Evolutionary conservation across 2,329 filamentous ascomycete genomes (phyloP).

Genomic region (Colletotrichum falcatum): DNA sequence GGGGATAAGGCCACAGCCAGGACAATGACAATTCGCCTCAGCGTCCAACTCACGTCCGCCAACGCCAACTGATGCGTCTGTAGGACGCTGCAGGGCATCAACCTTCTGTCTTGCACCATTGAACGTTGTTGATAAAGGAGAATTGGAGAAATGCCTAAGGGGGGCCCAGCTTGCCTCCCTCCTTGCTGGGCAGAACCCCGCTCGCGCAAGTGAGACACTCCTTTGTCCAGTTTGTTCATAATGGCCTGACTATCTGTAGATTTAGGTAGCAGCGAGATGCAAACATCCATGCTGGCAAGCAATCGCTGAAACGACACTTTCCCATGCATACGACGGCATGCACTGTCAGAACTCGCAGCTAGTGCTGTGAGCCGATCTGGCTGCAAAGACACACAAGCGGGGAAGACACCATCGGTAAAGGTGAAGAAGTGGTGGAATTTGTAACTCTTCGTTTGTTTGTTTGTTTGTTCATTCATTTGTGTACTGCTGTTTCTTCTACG

Average conservation of each 20-base stretch:
- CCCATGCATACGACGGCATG: not conserved
- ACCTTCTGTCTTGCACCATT: not conserved
- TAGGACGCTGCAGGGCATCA: not conserved
- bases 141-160: slow-evolving; percentile 13
- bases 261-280: slow-evolving; percentile 29
- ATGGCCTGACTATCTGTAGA: slow-evolving; percentile 41
- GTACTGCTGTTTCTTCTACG: slow-evolving; percentile 3
- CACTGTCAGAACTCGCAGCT: not conserved
- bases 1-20: slow-evolving; percentile 23
- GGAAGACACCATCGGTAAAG: not conserved
- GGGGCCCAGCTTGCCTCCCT: not conserved
- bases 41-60: not conserved
- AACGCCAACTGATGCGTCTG: not conserved
- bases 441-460: slow-evolving; percentile 22
- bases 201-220: slow-evolving; percentile 34
- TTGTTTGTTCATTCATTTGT: not conserved
- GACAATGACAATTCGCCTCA: slow-evolving; percentile 7
- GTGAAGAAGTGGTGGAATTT: not conserved
- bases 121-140: not conserved
- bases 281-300: slow-evolving; percentile 23
- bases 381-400: not conserved
- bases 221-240: slow-evolving; percentile 12
- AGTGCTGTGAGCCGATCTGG: not conserved
- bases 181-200: slow-evolving; percentile 16
- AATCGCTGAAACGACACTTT: slow-evolving; percentile 7